Evolutionary conservation across 2,329 filamentous ascomycete genomes (phyloP), one percentile per base, ranked within the genome.

Genomic region (Cladosporium sphaerospermum): DNA sequence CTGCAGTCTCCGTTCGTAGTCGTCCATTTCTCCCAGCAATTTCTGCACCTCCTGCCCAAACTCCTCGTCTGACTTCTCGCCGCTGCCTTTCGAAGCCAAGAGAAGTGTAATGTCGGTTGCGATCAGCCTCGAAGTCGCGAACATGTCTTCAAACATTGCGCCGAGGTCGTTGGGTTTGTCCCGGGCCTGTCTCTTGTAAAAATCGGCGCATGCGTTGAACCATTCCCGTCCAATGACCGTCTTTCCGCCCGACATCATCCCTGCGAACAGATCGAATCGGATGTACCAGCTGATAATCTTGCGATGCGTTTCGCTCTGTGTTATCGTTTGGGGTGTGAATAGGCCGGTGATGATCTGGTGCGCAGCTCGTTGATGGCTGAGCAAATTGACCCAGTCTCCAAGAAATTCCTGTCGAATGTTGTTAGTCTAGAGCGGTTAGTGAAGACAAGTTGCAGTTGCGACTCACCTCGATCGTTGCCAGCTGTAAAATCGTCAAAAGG

Each of bases 321-420:
- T 83, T 41, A 88, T 82, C 0, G 83, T 86, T 57, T 90, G 76
- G 0, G 89, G 88, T 0, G 84, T 89, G 66, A 89, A 91, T 0
- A 96, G 73, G 41, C 85, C 81, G 1, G 79, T 86, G 43, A 97
- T 74, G 62, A 97, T 85, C 58, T 89, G 83, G 64, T 87, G 82
- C 0, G 93, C 93, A 9, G 92, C 93, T 66, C 86, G 89, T 67
- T 96, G 91, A 67, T 97, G 93, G 18, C 90, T 88, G 71, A 93
- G 85, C 13, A 97, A 76, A 63, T 95, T 96, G 50, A 95, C 83
- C 90, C 90, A 97, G 67, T 99, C 93, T 10, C 93, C 93, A 43
- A 97, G 78, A 63, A 90, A 95, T 71, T 97, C 93, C 89, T 96
- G 63, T 42, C 18, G 16, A 34, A 43, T n/a, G 4, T 9, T 13